Base-by-base conservation (phyloP, 257 asterid genomes). In the Scutellaria barbata region DNA sequence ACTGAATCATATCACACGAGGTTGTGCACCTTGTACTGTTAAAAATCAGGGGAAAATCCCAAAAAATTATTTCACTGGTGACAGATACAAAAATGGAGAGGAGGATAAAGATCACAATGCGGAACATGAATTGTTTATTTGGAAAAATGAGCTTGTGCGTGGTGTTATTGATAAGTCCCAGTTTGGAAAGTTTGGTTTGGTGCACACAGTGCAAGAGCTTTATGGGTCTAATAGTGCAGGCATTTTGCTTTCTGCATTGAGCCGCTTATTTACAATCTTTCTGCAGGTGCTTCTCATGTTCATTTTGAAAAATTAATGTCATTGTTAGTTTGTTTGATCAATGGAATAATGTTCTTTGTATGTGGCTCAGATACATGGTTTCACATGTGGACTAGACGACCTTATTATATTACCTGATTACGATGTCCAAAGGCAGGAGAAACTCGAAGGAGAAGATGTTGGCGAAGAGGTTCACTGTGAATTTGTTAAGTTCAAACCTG, bases 81-180 rank as follows among this genome's bases (percentile, higher is more conserved):
- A 69, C 37, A 75, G 68, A 54, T 52, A 25, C 76, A 74, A 17
- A 74, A 79, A 75, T 37, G 85, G 80, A 55, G 84, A 77, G 70
- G 89, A 86, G 69, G 89, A 85, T 60, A 86, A 74, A 77, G 91
- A 87, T 51, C 90, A 85, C 57, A 91, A 85, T 51, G 89, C 93
- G 70, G 98, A 94, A 73, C 94, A 86, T 71, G 86, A 82, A 74
- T 80, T 95, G n/a, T 80, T 95, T 51, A 75, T 95, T 81, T 84
- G 96, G 95, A 95, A 87, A 77, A 95, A 95, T 81, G 98, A 95
- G 83, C 89, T 89, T 25, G 95, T 95, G 40, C 90, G 87, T 76
- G 99, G 99, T 84, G 95, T 95, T 74, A 85, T 95, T 39, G 99
- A 95, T 87, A 95, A 95, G 83, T 96, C 99, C 54, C 99, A 95